A percentile compares a stretch with the other conserved stretches of the same genome.
Evolutionary conservation across 305 asterid genomes (phyloP).

Genomic region (Fraxinus angustifolia): DNA sequence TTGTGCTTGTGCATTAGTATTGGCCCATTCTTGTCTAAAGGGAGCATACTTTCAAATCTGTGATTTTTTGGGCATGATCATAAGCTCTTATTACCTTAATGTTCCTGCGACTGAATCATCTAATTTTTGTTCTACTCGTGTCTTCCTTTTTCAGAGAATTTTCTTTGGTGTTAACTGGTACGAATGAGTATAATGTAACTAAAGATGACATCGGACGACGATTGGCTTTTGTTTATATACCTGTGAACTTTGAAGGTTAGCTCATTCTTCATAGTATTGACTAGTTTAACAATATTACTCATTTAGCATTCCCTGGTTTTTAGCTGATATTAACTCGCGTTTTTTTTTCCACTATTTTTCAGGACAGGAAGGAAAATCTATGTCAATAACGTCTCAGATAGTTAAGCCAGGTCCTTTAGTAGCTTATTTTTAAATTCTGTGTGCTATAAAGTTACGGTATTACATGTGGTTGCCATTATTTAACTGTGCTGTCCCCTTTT

Average conservation of each 20-base stretch:
- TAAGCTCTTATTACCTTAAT: not conserved
- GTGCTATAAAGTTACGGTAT: not conserved
- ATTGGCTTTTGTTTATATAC: constrained; percentile 69
- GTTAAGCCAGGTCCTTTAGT: constrained; percentile 63
- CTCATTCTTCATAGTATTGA: constrained; percentile 19
- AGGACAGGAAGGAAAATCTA: constrained; percentile 92
- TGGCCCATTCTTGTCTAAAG: not conserved
- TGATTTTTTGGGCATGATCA: constrained; percentile 10
- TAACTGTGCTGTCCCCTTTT: constrained; percentile 12
- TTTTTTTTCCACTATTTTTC: constrained; percentile 29
- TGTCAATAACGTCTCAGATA: constrained; percentile 62
- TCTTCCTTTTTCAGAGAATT: constrained; percentile 51
- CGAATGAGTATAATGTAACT: constrained; percentile 66
- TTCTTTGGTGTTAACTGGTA: constrained; percentile 62
- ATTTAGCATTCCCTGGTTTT: constrained; percentile 14
- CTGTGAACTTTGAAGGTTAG: constrained; percentile 93
- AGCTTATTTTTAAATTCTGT: not conserved
- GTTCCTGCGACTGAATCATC: constrained; percentile 14
- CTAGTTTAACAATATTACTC: constrained; percentile 17
- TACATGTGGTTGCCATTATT: constrained; percentile 10
- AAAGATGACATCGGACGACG: constrained; percentile 79
- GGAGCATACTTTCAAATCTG: not conserved
- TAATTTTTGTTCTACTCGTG: constrained; percentile 16
- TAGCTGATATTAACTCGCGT: constrained; percentile 3
- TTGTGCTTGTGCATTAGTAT: not conserved